Base-by-base conservation (phyloP, 2,329 filamentous ascomycete genomes). In the Fusarium pininemorale region DNA sequence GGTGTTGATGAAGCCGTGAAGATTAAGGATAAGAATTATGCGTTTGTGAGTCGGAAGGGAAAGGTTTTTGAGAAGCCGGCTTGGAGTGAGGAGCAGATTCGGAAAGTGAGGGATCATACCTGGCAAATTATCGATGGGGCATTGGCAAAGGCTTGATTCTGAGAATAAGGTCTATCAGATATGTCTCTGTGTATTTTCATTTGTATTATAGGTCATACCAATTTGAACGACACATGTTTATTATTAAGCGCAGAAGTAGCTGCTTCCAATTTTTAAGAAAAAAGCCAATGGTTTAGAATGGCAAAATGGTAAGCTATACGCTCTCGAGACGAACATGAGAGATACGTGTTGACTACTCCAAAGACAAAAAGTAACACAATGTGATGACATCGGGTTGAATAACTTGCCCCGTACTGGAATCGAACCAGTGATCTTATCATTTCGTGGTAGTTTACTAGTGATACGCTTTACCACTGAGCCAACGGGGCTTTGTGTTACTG, bases 31-130 rank as follows among this genome's bases (percentile, higher is more conserved):
- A 78, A 61, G 14, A 74, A 73, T 44, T 83, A 77, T 72, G 78
- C 70, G 16, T 76, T 69, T 35, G 79, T 82, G 12, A 76, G 81
- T 38, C 58, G 69, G 20, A 82, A 81, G 58, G 82, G 81, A 1
- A 51, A 57, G 0, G 16, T 73, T 16, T 45, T 82, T 13, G n/a
- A 53, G 7, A 82, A 82, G 67, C 42, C 68, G 4, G 44, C 70
- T 5, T 83, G 79, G 78, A 77, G 30, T 2, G 68, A 77, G 9
- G 80, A 80, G 3, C 69, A 83, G 60, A 58, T 75, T 15, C 58
- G 74, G 6, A 80, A 75, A 64, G 70, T 83, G 3, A 74, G 55
- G 6, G 75, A 79, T 4, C 81, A 82, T 32, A 82, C 81, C 0
- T 82, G 81, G 81, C 51, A 69, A 22, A 53, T 77, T 13, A 48